These are phyloP conservation scores for Termitomyces sp. DNA, from an alignment of 768 basidiomycete genomes.

Conservation along the genomic window DNA sequence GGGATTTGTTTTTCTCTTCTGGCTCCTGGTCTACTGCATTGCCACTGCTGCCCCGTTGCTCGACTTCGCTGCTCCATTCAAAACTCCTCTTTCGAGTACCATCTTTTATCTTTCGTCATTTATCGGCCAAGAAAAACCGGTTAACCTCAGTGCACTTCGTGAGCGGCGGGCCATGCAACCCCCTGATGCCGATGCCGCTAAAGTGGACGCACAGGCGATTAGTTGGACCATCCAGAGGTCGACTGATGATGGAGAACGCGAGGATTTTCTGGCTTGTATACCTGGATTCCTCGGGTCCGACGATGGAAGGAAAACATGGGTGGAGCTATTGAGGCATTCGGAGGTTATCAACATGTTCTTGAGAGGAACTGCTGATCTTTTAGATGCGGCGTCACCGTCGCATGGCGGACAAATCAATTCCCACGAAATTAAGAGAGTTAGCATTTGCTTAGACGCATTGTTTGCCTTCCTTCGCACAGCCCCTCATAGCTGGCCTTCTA, in stretches of 20 bases:
- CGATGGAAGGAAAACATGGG: not conserved
- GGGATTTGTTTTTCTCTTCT: not conserved
- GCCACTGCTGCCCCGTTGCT: conserved; percentile 1
- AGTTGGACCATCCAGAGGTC: not conserved
- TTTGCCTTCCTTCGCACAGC: not conserved
- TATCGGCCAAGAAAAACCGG: not conserved
- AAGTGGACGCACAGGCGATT: not conserved
- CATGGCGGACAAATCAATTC: not conserved
- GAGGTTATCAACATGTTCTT: not conserved
- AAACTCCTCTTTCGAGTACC: not conserved
- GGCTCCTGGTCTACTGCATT: not conserved
- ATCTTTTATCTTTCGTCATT: not conserved
- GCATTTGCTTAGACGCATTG: not conserved
- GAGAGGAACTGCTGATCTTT: not conserved
- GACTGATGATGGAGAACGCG: not conserved
- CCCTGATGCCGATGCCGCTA: not conserved
- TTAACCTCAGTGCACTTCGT: not conserved
- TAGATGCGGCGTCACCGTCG: not conserved
- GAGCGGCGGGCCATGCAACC: not conserved
- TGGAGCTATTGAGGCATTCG: not conserved
- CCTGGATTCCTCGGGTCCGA: not conserved
- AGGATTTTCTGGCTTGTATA: not conserved
- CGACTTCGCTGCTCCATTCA: conserved; percentile 4
- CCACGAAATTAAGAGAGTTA: not conserved
- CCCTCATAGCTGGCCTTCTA: too few relatives aligned